Evolutionary conservation across 441 rosid genomes (phyloP), one percentile per base, ranked within the genome.

Genomic region (Hypseocharis bilobata): DNA sequence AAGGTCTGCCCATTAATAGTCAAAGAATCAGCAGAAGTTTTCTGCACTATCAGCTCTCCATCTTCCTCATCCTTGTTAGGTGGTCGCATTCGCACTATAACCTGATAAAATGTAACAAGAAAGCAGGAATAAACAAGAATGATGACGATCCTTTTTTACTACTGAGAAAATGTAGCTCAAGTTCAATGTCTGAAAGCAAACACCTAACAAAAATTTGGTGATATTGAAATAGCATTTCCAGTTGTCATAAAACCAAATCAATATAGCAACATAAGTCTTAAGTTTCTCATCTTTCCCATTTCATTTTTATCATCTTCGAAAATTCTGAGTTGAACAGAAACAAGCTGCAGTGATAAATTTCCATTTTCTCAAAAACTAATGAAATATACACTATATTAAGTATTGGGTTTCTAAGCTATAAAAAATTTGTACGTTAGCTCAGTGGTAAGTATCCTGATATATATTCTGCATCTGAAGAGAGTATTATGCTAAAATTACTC

Each of bases 71-170:
- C 94, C 70, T 83, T 83, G 62, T 74, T 83, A 63, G 75, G 78
- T 13, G 98, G 99, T 60, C 96, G 82, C 96, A 94, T 85, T 59
- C 98, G 83, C 26, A 94, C 92, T 30, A 94, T 69, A 40, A 94
- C 98, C 99, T 94, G 63, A 64, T 36, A 25, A 36, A 44, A 67
- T 47, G 26, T 23, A 36, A 7, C 27, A 64, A 16, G 30, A 47
- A 1, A 6, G 29, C 20, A 45, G 13, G 20, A 47, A 8, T 27
- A 23, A 36, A 11, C 11, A 60, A 22, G 3, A 16, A 42, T 22
- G 19, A 3, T 59, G n/a, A 29, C 13, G 13, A 25, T 26, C n/a
- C 26, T 32, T 26, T 14, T 6, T 62, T 14, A 40, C 65, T 22
- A 25, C 29, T 19, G 25, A 38, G 22, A 13, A 11, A 22, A 23